Evolutionary conservation across 768 basidiomycete species (phyloP).

Genomic region (Naganishia onofrii): DNA sequence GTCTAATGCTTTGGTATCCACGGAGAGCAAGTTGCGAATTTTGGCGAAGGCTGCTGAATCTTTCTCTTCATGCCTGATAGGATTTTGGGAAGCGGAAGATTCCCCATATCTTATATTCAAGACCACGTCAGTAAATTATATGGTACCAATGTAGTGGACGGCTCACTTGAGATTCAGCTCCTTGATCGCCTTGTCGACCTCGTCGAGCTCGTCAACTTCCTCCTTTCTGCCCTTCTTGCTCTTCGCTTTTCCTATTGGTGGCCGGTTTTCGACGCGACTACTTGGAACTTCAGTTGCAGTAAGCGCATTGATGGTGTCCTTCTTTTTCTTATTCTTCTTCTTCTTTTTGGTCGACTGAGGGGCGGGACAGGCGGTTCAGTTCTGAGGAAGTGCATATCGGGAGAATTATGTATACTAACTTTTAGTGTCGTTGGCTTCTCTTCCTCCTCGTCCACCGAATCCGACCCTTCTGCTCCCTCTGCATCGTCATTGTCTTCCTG

Average conservation of each 20-base stretch:
- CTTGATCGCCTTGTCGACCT: conserved; percentile 77
- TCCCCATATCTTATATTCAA: not conserved
- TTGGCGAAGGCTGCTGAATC: conserved; percentile 6
- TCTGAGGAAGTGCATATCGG: not conserved
- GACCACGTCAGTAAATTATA: not conserved
- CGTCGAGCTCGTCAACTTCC: conserved; percentile 57
- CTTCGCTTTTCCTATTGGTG: conserved; percentile 58
- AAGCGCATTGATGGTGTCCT: conserved; percentile 64
- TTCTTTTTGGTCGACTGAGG: conserved; percentile 45
- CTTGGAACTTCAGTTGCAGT: conserved; percentile 62
- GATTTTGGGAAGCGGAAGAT: not conserved
- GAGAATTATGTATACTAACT: conserved; percentile 28
- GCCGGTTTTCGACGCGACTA: conserved; percentile 39
- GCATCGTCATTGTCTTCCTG: conserved; percentile 37
- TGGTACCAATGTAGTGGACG: not conserved
- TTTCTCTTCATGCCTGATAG: not conserved
- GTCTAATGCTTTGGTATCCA: conserved; percentile 79
- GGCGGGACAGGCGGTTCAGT: conserved; percentile 17
- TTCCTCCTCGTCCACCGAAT: conserved; percentile 33
- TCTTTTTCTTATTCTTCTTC: conserved; percentile 78
- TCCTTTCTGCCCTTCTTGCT: conserved; percentile 47
- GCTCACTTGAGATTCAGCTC: conserved; percentile 75
- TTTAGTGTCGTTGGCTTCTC: conserved; percentile 34
- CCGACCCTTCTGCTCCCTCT: conserved; percentile 37
- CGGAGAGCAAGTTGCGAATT: conserved; percentile 61